Evolutionary conservation across 805 yeast species (phyloP), one percentile per base, ranked within the genome.

Genomic region (Candida railenensis): DNA sequence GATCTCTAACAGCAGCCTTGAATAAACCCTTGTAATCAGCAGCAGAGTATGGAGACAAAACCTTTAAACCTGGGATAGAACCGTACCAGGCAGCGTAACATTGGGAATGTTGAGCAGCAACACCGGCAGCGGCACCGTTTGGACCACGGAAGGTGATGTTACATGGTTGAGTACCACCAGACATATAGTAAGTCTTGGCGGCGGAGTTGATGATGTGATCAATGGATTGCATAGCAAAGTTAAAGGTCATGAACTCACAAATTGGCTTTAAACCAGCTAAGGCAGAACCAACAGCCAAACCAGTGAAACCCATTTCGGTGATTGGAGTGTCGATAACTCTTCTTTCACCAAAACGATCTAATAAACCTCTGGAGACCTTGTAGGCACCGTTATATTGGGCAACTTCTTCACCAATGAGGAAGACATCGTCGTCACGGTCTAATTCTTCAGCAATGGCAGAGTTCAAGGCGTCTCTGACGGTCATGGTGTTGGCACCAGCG

Each of bases 101-200:
- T 76, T 94, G 99, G 22, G 99, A 94, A 76, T 94, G 99, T 76
- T 94, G 99, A 49, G 99, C 99, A 60, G 82, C 99, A 58, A 94
- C 99, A 82, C 98, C 98, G 42, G 97, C 97, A 58, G 99, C 97
- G 42, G 99, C 97, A 73, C 99, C 99, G 72, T 94, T 94, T 52
- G 99, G 98, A 63, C 99, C 99, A 76, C 99, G 86, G 80, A 94
- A 94, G 46, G 96, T 91, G 65, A 92, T 89, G 74, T 89, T 91
- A 79, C 97, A 91, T 53, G 92, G 92, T 74, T 91, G 97, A 53
- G 84, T 87, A 78, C 99, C 99, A 69, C 99, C 99, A 53, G 97
- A 89, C 99, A 94, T 94, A 78, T 94, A 94, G 73, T 83, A 89
- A 43, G 99, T 94, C 80, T 92, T 94, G 53, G 98, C 99, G 45